These are phyloP conservation scores for Sclerotiophoma versabilis DNA, from an alignment of 2,329 filamentous ascomycete genomes.

Conservation along the genomic window DNA sequence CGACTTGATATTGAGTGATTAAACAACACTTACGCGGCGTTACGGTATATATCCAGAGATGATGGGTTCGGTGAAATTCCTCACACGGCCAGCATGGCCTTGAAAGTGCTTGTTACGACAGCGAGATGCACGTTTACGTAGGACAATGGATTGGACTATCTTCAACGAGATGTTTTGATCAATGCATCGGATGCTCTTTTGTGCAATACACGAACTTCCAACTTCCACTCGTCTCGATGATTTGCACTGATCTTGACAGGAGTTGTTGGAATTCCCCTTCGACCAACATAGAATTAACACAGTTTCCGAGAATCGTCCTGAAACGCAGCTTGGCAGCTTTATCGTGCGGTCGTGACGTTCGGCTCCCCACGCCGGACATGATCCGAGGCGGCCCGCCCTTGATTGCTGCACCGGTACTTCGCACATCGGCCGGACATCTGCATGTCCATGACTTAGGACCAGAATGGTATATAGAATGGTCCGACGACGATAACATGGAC, in stretches of 20 bases:
- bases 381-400: neutral
- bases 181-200: neutral
- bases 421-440: slow-evolving; percentile 2
- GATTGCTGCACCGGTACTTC: slow-evolving; percentile 2
- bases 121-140: neutral
- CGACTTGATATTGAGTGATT: too few species aligned
- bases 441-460: neutral
- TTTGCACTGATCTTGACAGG: too few species aligned
- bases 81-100: neutral
- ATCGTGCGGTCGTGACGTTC: slow-evolving; percentile 11
- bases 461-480: slow-evolving; percentile 3
- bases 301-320: slow-evolving; percentile 1
- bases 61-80: neutral
- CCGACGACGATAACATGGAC: neutral
- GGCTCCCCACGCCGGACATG: slow-evolving; percentile 13
- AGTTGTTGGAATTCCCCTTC: neutral
- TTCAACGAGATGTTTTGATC: neutral
- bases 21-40: neutral
- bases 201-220: neutral
- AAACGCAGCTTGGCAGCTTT: slow-evolving; percentile 1
- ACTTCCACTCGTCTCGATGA: neutral
- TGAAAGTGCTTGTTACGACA: neutral
- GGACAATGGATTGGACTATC: neutral
- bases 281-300: neutral
- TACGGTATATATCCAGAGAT: neutral